Evolutionary conservation across 2,329 filamentous ascomycete genomes (phyloP).

Genomic region (Blumeria graminis): DNA sequence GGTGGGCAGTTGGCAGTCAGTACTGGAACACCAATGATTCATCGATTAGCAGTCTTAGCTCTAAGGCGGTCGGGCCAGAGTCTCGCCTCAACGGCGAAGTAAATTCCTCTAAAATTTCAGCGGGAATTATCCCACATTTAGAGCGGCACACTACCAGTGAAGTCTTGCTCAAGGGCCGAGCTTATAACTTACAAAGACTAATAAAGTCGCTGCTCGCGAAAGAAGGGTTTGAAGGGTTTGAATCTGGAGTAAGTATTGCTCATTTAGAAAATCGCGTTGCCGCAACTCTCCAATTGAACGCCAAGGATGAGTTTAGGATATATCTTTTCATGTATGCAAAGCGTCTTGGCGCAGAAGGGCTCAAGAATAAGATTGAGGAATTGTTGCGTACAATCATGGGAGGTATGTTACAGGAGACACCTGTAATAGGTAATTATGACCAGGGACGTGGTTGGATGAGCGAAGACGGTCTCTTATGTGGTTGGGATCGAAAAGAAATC

Average conservation of each 20-base stretch:
- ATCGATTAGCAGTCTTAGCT: conserved; percentile 57
- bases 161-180: conserved; percentile 70
- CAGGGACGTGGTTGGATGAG: conserved; percentile 36
- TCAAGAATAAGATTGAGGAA: conserved; percentile 79
- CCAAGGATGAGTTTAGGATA: conserved; percentile 76
- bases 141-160: conserved; percentile 91
- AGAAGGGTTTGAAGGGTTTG: conserved; percentile 80
- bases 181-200: conserved; percentile 73
- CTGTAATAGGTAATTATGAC: conserved; percentile 16
- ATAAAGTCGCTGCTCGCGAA: conserved; percentile 72
- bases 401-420: conserved; percentile 37
- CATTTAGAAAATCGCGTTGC: conserved; percentile 90
- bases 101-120: conserved; percentile 41
- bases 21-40: conserved; percentile 98
- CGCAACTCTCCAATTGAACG: conserved; percentile 60
- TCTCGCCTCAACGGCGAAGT: conserved; percentile 22
- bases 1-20: conserved; percentile 95
- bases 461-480: conserved; percentile 51
- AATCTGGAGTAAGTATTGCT: conserved; percentile 74
- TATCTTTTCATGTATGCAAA: conserved; percentile 99
- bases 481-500: conserved; percentile 72
- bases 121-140: conserved; percentile 77
- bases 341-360: conserved; percentile 70
- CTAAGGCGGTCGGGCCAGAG: conserved; percentile 38
- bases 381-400: conserved; percentile 62